A percentile compares a stretch with the other conserved stretches of the same genome.
These are phyloP conservation scores for Rhododendron mucronatum DNA, from an alignment of 148 eudicot genomes.

Conservation along the genomic window DNA sequence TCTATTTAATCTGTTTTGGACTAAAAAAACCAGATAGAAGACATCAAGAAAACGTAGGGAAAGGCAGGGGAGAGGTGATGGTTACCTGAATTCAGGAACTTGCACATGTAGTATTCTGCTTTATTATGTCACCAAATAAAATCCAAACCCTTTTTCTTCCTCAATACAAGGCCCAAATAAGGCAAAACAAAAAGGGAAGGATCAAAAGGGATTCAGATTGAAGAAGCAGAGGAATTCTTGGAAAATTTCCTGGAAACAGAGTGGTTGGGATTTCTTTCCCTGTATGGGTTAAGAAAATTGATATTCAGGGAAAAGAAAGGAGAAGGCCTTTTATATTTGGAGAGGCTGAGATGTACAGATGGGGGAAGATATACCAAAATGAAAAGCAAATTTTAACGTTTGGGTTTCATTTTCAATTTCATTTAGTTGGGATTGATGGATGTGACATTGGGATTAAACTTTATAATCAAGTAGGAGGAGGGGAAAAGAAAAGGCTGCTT, in stretches of 20 bases:
- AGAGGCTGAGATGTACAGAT: background rate
- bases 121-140: background rate
- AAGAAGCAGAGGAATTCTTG: background rate
- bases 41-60: background rate
- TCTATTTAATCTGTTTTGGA: background rate
- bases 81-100: constrained; percentile 1
- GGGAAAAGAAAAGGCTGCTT: background rate
- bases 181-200: background rate
- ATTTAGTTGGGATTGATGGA: constrained; percentile 1
- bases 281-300: background rate
- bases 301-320: background rate
- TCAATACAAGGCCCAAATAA: constrained; percentile 5
- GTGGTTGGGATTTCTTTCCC: background rate
- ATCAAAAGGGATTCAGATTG: background rate
- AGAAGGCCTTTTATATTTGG: background rate
- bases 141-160: background rate
- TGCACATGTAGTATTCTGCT: background rate
- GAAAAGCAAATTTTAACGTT: background rate
- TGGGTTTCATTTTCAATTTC: background rate
- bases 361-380: background rate
- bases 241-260: background rate
- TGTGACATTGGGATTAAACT: background rate
- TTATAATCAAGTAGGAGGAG: constrained; percentile 4
- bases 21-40: background rate
- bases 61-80: background rate